A percentile compares a stretch with the other conserved stretches of the same genome.
These are phyloP conservation scores for Candida silvatica DNA, from an alignment of 805 yeast genomes.

Conservation along the genomic window DNA sequence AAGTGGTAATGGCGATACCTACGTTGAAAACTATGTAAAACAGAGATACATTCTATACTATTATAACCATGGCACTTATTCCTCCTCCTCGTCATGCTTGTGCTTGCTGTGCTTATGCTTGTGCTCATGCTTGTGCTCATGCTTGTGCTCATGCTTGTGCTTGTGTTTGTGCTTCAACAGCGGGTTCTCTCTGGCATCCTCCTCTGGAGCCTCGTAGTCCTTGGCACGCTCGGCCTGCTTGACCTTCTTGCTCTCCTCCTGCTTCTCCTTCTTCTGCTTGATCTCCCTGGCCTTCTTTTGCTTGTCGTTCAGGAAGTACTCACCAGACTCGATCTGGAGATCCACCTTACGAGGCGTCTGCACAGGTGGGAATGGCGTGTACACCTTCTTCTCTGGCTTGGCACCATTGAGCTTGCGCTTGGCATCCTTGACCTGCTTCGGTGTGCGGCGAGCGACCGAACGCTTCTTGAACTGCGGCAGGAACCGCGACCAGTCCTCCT, in stretches of 20 bases:
- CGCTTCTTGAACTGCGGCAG: conserved; percentile 95
- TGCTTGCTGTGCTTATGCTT: conserved; percentile 3
- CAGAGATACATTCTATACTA: not conserved
- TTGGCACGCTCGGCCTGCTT: conserved; percentile 64
- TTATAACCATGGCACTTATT: too few relatives aligned
- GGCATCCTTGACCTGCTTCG: conserved; percentile 52
- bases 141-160: conserved; percentile 22
- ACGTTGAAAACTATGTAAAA: not conserved
- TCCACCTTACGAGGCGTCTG: conserved; percentile 96
- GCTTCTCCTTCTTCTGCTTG: conserved; percentile 72
- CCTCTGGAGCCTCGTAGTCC: conserved; percentile 84
- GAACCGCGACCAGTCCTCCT: conserved; percentile 95
- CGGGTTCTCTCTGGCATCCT: conserved; percentile 33
- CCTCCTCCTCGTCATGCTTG: conserved; percentile 3
- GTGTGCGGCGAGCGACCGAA: conserved; percentile 89
- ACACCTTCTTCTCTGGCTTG: conserved; percentile 54
- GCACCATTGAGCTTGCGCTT: conserved; percentile 31
- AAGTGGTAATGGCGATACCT: not conserved
- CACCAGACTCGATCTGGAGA: conserved; percentile 96
- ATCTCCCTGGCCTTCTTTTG: conserved; percentile 68
- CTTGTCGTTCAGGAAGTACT: conserved; percentile 83
- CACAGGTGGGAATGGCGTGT: conserved; percentile 99
- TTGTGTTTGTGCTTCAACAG: conserved; percentile 22
- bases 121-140: conserved; percentile 9
- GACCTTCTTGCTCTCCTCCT: conserved; percentile 57